phyloP scores from a whole-genome alignment of 441 rosid genomes.

The Pelargonium cotyledonis region DNA sequence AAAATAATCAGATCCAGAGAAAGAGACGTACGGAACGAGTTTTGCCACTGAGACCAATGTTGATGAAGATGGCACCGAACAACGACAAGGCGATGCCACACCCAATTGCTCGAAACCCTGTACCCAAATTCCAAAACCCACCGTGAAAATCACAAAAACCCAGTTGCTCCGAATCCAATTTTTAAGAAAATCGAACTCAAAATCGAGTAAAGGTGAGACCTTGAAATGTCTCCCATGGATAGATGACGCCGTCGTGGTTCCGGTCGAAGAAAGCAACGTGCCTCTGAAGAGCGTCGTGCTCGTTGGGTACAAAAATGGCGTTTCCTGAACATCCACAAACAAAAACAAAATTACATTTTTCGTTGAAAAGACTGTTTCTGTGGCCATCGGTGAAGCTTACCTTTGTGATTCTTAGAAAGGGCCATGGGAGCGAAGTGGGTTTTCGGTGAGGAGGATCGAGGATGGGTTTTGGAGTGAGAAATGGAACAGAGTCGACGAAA shows the following conservation, averaged over 20 bases:
- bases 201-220: conserved; percentile 27
- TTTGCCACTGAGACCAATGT: conserved; percentile 53
- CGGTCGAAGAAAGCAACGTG: conserved; percentile 79
- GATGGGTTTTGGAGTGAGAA: too few species aligned
- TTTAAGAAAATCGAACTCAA: not conserved
- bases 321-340: conserved; percentile 17
- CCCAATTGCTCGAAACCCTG: conserved; percentile 84
- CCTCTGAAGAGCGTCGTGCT: conserved; percentile 52
- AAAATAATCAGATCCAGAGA: not conserved
- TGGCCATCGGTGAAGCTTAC: not conserved
- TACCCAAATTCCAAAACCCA: not conserved
- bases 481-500: too few species aligned
- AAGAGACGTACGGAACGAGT: conserved; percentile 60
- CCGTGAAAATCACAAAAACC: not conserved
- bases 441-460: too few species aligned
- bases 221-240: conserved; percentile 76
- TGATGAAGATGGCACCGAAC: conserved; percentile 43
- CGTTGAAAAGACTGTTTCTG: not conserved
- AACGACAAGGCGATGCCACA: conserved; percentile 42
- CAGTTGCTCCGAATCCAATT: not conserved
- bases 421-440: not conserved
- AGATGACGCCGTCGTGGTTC: conserved; percentile 67
- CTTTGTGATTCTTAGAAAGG: not conserved
- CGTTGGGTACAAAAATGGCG: conserved; percentile 30
- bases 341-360: not conserved